Conservation (phyloP, 345 rosid species). For the Gossypium australe region DNA sequence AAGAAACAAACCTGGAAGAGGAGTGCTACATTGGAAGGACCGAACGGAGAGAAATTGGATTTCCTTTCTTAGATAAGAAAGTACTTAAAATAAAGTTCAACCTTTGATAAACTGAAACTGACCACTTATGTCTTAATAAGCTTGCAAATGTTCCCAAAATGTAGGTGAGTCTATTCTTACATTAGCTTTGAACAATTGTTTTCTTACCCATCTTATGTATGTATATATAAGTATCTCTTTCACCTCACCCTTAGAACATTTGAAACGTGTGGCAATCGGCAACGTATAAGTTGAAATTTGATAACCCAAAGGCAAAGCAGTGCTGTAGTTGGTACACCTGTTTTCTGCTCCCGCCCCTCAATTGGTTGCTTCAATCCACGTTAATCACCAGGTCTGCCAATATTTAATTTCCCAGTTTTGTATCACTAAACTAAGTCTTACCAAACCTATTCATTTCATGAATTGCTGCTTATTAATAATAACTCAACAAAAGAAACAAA, state of each 20-base stretch:
- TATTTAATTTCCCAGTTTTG: background rate
- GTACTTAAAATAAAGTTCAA: background rate
- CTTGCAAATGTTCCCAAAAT: background rate
- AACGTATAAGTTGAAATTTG: background rate
- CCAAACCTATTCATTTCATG: background rate
- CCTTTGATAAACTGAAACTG: background rate
- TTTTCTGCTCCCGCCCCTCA: background rate
- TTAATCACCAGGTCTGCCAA: background rate
- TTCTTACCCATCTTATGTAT: background rate
- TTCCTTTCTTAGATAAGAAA: background rate
- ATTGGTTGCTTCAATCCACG: constrained; percentile 8
- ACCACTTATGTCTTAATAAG: background rate
- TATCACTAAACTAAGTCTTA: background rate
- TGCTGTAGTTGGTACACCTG: constrained; percentile 1
- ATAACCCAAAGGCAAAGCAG: background rate
- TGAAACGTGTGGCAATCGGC: background rate
- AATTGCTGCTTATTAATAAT: background rate
- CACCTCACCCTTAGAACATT: background rate
- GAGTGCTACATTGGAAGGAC: background rate
- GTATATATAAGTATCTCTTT: background rate
- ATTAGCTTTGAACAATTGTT: background rate
- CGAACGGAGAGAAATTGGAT: background rate
- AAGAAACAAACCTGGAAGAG: background rate
- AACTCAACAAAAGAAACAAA: background rate
- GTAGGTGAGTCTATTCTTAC: background rate